Conservation (phyloP, 225 moss, liverwort and hornwort species). For the Physcomitrellopsis africana region DNA sequence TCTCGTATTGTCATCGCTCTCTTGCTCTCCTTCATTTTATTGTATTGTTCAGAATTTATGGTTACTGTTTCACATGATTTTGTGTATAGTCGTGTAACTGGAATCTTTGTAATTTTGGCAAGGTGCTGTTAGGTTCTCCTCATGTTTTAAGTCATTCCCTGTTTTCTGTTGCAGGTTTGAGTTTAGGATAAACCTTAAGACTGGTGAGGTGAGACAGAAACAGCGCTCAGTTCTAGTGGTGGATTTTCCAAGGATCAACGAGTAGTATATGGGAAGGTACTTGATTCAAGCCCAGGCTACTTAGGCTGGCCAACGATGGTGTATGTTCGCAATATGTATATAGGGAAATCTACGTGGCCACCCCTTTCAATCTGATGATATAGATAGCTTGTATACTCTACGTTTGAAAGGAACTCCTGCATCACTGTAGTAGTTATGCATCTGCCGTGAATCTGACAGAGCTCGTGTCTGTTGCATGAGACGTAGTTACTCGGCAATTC, state of each 20-base stretch:
- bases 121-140: not conserved
- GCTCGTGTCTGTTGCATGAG: not conserved
- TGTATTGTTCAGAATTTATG: no score
- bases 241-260: constrained; percentile 87
- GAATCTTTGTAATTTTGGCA: not conserved
- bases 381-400: not conserved
- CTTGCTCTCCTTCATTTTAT: no score
- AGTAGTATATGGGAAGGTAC: constrained; percentile 73
- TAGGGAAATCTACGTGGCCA: not conserved
- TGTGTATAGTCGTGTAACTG: not conserved
- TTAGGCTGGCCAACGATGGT: not conserved
- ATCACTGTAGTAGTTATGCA: not conserved
- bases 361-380: not conserved
- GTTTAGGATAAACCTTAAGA: constrained; percentile 82
- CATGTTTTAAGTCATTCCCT: not conserved
- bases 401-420: constrained; percentile 2
- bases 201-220: constrained; percentile 65
- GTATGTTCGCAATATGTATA: not conserved
- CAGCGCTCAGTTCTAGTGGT: constrained; percentile 52
- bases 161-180: constrained; percentile 58
- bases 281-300: not conserved
- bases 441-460: not conserved
- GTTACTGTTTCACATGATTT: not conserved
- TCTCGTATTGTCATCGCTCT: no score
- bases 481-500: not conserved